Base-by-base conservation (phyloP, 2,329 filamentous ascomycete genomes). In the Lachnellula hyalina region DNA sequence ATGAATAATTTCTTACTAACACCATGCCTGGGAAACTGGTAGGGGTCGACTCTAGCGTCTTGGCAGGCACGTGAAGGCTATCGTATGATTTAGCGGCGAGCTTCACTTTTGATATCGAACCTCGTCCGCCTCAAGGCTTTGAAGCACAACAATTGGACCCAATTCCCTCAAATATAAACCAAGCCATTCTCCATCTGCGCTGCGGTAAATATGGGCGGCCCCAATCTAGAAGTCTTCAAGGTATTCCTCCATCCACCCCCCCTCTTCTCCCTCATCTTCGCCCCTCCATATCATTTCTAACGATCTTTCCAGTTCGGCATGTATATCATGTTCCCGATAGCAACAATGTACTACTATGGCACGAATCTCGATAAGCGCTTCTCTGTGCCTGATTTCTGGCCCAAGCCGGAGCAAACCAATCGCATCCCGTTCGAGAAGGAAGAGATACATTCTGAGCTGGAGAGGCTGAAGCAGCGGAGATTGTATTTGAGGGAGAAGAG, bases 271-370 rank as follows among this genome's bases (percentile, higher is more conserved):
- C 17, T 4, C 19, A 17, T 21, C 35, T 55, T 48, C 15, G 32
- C 41, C 38, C 35, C 55, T 55, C 32, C 49, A n/a, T 46, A 49
- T 15, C 50, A 48, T 36, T 42, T n/a, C 46, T 58, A 51, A 59
- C 28, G 47, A 35, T n/a, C 36, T 46, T 14, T 44, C 54, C 60
- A 96, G 93, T 99, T 99, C 73, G 92, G 93, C 77, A 89, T 95
- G 82, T 99, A 99, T 77, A 86, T 99, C 77, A 87, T 96, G 81
- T 99, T 99, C 75, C 94, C 94, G 17, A 97, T 99, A 68, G 91
- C 90, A 66, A 92, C 94, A 79, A 99, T 99, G 94, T 97, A 95
- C 80, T 99, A 99, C 78, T 99, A 97, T 73, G 94, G 94, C 70
- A 96, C 92, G 54, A 99, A 99, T 73, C 89, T 99, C 70, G 94